These are phyloP conservation scores for Beta macrorhiza DNA, from an alignment of 179 eudicot genomes.

Conservation along the genomic window DNA sequence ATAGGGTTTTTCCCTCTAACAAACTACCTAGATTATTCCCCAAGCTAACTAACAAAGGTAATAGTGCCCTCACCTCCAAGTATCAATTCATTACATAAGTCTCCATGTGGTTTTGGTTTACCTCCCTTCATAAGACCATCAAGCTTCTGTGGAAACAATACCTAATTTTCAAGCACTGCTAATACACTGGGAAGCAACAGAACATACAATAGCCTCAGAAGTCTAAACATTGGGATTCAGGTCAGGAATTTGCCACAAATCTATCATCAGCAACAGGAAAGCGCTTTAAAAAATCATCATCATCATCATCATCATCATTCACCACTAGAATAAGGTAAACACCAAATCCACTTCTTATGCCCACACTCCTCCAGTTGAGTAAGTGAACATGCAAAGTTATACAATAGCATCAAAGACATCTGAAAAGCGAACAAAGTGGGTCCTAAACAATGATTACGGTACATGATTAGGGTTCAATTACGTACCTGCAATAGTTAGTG, in stretches of 20 bases:
- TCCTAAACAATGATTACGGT: too few relatives aligned
- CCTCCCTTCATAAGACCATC: neutral
- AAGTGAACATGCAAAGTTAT: neutral
- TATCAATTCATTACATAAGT: neutral
- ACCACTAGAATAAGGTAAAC: neutral
- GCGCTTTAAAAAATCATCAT: neutral
- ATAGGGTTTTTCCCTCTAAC: too few relatives aligned
- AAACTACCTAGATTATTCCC: too few relatives aligned
- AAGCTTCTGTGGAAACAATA: neutral
- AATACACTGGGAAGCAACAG: neutral
- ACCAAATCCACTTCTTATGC: neutral
- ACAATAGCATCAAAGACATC: too few relatives aligned
- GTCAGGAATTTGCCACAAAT: neutral
- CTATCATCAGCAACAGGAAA: neutral
- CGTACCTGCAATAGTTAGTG: conserved; percentile 72
- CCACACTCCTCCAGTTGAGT: neutral
- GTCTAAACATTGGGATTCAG: neutral
- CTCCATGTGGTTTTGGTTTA: neutral
- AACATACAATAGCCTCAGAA: neutral
- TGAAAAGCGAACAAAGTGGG: too few relatives aligned
- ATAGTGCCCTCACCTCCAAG: neutral
- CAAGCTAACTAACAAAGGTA: too few relatives aligned
- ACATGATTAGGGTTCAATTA: conserved; percentile 10
- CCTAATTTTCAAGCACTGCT: neutral
- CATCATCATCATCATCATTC: neutral